Percentiles rank a stretch among this genome's conserved stretches.
Conservation (phyloP, 805 yeast species). For the Lachancea waltii region DNA sequence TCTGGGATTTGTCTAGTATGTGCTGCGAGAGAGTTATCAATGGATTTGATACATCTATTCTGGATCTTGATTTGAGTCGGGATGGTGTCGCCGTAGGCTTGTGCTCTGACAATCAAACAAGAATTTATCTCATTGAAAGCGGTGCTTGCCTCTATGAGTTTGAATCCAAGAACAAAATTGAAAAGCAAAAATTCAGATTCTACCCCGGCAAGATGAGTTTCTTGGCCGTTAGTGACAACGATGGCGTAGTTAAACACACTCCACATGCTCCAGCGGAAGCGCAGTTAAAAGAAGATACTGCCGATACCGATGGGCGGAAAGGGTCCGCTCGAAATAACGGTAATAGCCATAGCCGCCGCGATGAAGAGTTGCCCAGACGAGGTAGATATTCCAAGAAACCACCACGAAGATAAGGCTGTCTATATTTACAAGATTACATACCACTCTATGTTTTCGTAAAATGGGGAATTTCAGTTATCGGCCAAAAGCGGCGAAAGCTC, state of each 20-base stretch:
- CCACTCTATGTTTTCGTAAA: background rate
- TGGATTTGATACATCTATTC: slow-evolving; percentile 17
- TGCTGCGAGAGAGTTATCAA: slow-evolving; percentile 14
- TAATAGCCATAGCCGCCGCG: background rate
- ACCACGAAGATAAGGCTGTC: background rate
- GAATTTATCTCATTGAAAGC: background rate
- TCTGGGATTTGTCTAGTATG: slow-evolving; percentile 22
- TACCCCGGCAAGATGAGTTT: slow-evolving; percentile 24
- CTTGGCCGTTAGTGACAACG: slow-evolving; percentile 17
- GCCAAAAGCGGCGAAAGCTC: slow-evolving; percentile 41
- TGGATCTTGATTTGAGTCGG: slow-evolving; percentile 20
- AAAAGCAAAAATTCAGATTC: slow-evolving; percentile 14
- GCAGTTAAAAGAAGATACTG: background rate
- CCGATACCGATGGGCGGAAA: background rate
- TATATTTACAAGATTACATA: slow-evolving; percentile 10
- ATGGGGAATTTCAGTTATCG: slow-evolving; percentile 16
- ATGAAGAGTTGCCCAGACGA: slow-evolving; percentile 2
- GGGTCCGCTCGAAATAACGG: background rate
- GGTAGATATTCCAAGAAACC: slow-evolving; percentile 5
- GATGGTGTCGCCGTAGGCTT: slow-evolving; percentile 21
- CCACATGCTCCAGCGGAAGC: background rate
- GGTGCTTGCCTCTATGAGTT: slow-evolving; percentile 1
- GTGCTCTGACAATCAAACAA: slow-evolving; percentile 1
- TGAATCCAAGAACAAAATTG: background rate
- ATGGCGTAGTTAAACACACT: slow-evolving; percentile 14